Percentiles rank a stretch among this genome's conserved stretches.
phyloP scores from a whole-genome alignment of 495 filamentous ascomycete species.

The Talaromyces nanjingensis region DNA sequence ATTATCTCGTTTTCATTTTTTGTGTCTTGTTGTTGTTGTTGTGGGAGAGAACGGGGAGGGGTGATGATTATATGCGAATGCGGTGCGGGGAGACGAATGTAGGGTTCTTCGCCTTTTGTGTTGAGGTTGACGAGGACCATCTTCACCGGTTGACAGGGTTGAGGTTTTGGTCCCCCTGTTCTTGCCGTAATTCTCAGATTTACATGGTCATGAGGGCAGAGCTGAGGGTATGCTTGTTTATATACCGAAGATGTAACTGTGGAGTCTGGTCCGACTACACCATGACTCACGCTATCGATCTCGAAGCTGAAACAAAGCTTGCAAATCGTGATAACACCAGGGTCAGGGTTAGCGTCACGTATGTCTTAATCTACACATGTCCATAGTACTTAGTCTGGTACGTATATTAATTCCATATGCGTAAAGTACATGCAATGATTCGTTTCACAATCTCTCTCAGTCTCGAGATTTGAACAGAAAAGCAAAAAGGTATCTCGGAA shows the following conservation, averaged over 20 bases:
- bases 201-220: not conserved
- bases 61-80: conserved; percentile 24
- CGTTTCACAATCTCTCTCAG: not conserved
- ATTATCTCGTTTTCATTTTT: not conserved
- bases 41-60: conserved; percentile 12
- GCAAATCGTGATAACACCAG: not conserved
- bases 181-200: no score
- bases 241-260: not conserved
- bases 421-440: not conserved
- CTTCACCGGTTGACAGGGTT: no score
- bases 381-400: not conserved
- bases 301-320: not conserved
- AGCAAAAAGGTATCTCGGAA: not conserved
- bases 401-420: not conserved
- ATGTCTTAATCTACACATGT: not conserved
- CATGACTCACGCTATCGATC: not conserved
- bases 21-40: not conserved
- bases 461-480: not conserved
- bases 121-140: conserved; percentile 15
- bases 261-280: not conserved
- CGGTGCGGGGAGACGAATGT: conserved; percentile 20
- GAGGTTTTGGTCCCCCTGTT: no score
- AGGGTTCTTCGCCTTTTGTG: conserved; percentile 18
- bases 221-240: not conserved
- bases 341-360: not conserved